Evolutionary conservation across 305 asterid genomes (phyloP).

Genomic region (Solanum chacoense): DNA sequence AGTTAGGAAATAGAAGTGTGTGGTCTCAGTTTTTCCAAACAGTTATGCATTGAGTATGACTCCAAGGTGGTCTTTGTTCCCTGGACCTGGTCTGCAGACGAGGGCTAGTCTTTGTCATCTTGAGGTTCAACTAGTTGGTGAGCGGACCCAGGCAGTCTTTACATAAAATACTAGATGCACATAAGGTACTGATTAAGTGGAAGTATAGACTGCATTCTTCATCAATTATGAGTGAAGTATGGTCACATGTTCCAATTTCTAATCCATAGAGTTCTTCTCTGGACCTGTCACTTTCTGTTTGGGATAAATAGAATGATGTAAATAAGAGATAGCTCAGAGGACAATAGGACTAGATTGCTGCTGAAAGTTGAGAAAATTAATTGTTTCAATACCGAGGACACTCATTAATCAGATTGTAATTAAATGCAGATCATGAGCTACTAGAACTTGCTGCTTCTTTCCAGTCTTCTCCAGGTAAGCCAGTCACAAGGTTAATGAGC

Average conservation of each 20-base stretch:
- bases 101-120: background rate
- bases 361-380: background rate
- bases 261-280: background rate
- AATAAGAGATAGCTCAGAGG: background rate
- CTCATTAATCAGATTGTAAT: background rate
- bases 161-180: background rate
- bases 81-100: background rate
- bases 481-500: conserved; percentile 55
- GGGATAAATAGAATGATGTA: background rate
- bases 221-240: background rate
- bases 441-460: conserved; percentile 86
- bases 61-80: background rate
- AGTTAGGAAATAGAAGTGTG: background rate
- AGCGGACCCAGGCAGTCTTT: background rate
- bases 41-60: background rate
- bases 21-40: background rate
- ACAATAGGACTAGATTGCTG: background rate
- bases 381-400: background rate
- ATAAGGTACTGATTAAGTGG: background rate
- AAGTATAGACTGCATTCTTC: background rate
- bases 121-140: background rate
- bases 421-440: conserved; percentile 70
- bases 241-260: background rate
- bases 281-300: background rate
- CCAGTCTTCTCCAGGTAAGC: conserved; percentile 56